Conservation (phyloP, 2,329 filamentous ascomycete species). For the Coniochaeta hoffmannii region DNA sequence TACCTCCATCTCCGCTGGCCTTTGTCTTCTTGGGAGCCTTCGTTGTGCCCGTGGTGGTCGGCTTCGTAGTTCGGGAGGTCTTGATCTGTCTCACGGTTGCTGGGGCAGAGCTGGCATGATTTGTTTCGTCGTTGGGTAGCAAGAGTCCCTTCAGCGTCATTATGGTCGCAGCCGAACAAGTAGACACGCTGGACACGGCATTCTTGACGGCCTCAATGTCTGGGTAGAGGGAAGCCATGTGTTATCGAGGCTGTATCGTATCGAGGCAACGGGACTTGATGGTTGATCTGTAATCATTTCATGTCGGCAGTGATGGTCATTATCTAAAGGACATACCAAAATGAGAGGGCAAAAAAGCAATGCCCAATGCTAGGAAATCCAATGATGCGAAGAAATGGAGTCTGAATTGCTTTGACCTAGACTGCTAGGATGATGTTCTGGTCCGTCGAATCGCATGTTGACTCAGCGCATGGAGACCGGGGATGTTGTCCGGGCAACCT, state of each 20-base stretch:
- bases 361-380: slow-evolving; percentile 4
- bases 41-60: slow-evolving; percentile 13
- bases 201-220: slow-evolving; percentile 39
- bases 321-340: slow-evolving; percentile 15
- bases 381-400: neutral
- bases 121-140: slow-evolving; percentile 22
- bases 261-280: slow-evolving; percentile 21
- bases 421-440: neutral
- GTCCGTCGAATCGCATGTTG: neutral
- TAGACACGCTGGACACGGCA: slow-evolving; percentile 36
- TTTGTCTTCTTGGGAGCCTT: slow-evolving; percentile 19
- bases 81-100: slow-evolving; percentile 7
- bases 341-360: slow-evolving; percentile 7
- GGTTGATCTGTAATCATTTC: slow-evolving; percentile 25
- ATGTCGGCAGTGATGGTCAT: slow-evolving; percentile 16
- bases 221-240: slow-evolving; percentile 30
- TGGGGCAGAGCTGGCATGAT: neutral
- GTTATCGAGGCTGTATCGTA: slow-evolving; percentile 16
- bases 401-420: neutral
- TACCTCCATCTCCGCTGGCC: slow-evolving; percentile 23
- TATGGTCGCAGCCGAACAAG: slow-evolving; percentile 38
- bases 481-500: slow-evolving; percentile 16
- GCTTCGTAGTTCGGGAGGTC: slow-evolving; percentile 18
- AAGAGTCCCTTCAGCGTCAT: slow-evolving; percentile 38
- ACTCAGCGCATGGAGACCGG: neutral